These are phyloP conservation scores for Aspergillus haitiensis DNA, from an alignment of 495 filamentous ascomycete species.

Conservation along the genomic window DNA sequence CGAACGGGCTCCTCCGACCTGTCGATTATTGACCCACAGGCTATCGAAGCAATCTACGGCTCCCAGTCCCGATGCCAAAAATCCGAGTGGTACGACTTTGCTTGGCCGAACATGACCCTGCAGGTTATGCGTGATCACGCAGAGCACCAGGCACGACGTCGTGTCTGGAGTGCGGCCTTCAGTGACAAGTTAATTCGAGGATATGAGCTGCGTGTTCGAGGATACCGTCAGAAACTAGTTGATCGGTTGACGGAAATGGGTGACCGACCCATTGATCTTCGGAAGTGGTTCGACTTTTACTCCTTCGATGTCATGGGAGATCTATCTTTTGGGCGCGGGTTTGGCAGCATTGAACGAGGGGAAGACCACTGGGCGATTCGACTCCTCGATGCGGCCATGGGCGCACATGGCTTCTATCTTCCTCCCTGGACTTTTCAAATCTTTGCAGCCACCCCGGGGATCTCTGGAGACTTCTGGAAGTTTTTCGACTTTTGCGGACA, in stretches of 20 bases:
- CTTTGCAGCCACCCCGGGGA: constrained; percentile 27
- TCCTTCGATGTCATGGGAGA: constrained; percentile 55
- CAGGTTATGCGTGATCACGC: constrained; percentile 34
- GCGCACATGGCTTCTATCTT: constrained; percentile 32
- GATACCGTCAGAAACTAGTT: constrained; percentile 25
- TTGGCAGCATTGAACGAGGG: constrained; percentile 40
- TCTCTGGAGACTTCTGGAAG: constrained; percentile 36
- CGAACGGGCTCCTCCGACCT: constrained; percentile 25
- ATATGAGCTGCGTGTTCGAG: constrained; percentile 31
- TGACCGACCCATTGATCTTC: constrained; percentile 26
- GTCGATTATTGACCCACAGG: constrained; percentile 23
- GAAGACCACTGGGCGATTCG: constrained; percentile 35
- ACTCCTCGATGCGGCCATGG: constrained; percentile 28
- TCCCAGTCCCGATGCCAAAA: constrained; percentile 35
- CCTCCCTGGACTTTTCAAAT: constrained; percentile 40
- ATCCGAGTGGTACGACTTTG: constrained; percentile 38
- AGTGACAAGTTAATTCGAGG: constrained; percentile 32
- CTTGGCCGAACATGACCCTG: constrained; percentile 32
- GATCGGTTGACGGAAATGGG: constrained; percentile 14
- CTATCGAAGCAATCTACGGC: constrained; percentile 35
- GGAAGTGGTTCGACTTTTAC: constrained; percentile 47
- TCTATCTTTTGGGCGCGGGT: constrained; percentile 47
- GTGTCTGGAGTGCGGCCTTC: constrained; percentile 39
- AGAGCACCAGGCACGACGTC: constrained; percentile 38
- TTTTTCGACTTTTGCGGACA: constrained; percentile 27